These are phyloP conservation scores for Fusarium globosum DNA, from an alignment of 2,329 filamentous ascomycete genomes.

Conservation along the genomic window DNA sequence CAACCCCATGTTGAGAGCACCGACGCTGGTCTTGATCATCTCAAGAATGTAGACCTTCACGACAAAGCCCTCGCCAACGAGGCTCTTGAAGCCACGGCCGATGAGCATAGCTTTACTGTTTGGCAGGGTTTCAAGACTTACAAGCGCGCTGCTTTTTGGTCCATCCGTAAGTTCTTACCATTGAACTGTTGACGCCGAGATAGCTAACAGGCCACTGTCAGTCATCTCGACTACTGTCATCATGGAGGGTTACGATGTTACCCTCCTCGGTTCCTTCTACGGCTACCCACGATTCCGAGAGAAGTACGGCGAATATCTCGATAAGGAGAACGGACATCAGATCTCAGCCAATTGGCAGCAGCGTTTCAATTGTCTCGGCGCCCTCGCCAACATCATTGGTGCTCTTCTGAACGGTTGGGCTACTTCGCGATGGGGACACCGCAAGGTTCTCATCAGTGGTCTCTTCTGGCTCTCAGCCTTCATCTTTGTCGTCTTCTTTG, in stretches of 20 bases:
- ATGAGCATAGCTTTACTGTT: slow-evolving; percentile 52
- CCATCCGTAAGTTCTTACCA: slow-evolving; percentile 44
- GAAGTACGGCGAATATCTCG: slow-evolving; percentile 54
- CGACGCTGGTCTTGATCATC: slow-evolving; percentile 45
- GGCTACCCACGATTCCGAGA: slow-evolving; percentile 54
- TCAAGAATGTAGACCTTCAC: slow-evolving; percentile 49
- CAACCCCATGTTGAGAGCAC: slow-evolving; percentile 48
- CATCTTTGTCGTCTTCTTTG: slow-evolving; percentile 63
- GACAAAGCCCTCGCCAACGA: slow-evolving; percentile 53
- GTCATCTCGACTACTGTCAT: slow-evolving; percentile 59
- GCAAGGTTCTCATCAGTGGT: slow-evolving; percentile 55
- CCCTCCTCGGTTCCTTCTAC: slow-evolving; percentile 59
- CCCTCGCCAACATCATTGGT: slow-evolving; percentile 53
- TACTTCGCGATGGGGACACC: slow-evolving; percentile 56
- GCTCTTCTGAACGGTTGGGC: slow-evolving; percentile 56
- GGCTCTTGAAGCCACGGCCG: slow-evolving; percentile 51
- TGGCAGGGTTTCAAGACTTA: slow-evolving; percentile 53
- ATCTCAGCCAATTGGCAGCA: slow-evolving; percentile 65
- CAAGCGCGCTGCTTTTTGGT: slow-evolving; percentile 55
- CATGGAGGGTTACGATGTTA: slow-evolving; percentile 64
- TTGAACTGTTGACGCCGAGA: background rate
- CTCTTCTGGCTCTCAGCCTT: slow-evolving; percentile 56
- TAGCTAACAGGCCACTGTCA: slow-evolving; percentile 28
- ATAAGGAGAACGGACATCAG: slow-evolving; percentile 54
- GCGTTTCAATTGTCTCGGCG: slow-evolving; percentile 54